Conservation (phyloP, 2,329 filamentous ascomycete genomes). For the Cytospora leucostoma region DNA sequence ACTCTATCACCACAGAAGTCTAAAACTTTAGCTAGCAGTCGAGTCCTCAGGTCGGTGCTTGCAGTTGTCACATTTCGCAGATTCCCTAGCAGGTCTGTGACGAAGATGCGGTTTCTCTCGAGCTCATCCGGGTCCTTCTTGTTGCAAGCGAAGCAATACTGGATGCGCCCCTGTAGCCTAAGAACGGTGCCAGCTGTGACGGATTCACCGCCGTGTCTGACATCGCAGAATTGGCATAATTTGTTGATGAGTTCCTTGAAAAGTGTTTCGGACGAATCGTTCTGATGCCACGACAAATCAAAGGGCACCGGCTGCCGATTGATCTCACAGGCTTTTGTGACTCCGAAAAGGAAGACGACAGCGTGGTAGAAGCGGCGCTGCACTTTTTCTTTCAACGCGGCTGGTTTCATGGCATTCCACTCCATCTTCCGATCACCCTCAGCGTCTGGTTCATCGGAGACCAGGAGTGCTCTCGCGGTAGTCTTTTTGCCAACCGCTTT, state of each 20-base stretch:
- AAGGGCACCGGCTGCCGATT: conserved; percentile 10
- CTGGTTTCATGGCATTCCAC: background rate
- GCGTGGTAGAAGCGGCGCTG: conserved; percentile 9
- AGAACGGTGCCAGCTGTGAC: conserved; percentile 25
- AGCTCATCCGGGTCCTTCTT: background rate
- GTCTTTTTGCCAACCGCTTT: too few relatives aligned
- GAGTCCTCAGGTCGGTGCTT: background rate
- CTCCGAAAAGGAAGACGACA: conserved; percentile 7
- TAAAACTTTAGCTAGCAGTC: background rate
- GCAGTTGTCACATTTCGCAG: background rate
- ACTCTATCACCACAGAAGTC: conserved; percentile 1
- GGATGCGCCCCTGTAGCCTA: background rate
- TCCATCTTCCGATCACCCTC: background rate
- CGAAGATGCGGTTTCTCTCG: background rate
- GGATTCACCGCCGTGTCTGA: conserved; percentile 10
- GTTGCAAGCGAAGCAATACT: conserved; percentile 25
- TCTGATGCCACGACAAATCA: background rate
- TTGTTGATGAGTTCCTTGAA: conserved; percentile 24
- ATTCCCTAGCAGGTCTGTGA: conserved; percentile 7
- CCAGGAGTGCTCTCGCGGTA: too few relatives aligned
- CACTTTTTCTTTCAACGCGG: background rate
- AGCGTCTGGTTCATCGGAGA: too few relatives aligned
- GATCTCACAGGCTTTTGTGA: background rate
- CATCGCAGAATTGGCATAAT: conserved; percentile 25
- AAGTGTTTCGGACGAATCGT: background rate